Base-by-base conservation (phyloP, 495 filamentous ascomycete genomes). In the Parathielavia hyrcaniae region DNA sequence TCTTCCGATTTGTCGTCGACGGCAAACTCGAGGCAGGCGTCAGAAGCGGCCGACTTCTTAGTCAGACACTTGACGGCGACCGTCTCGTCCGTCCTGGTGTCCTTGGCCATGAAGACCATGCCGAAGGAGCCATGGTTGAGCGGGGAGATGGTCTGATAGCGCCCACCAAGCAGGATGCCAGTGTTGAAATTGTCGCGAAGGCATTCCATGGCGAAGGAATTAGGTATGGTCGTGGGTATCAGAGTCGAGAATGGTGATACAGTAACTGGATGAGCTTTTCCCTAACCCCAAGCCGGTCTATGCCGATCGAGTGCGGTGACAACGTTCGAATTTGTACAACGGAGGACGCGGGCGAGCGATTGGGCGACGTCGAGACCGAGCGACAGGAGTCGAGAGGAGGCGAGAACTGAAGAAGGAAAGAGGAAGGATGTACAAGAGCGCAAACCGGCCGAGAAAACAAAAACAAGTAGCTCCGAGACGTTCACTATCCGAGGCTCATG, bases 71-170 rank as follows among this genome's bases (percentile, higher is more conserved):
- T 98, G 79, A 98, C 85, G 51, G 93, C 93, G 57, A 98, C 93
- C 54, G 83, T 78, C 56, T 91, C 77, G 60, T 83, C 80, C 57
- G 86, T 95, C 61, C 74, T 63, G 57, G 77, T 79, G 73, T 98
- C 91, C 64, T 77, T 86, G 53, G 93, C 95, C 72, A 90, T 83
- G 73, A 95, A 96, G 62, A 98, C 93, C 87, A 95, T 91, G 61
- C 93, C 93, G 69, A 97, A 98, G 23, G 93, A 98, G 64, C 93
- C 93, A 80, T 97, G 89, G 68, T 98, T 97, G 75, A 98, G 88
- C 40, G 91, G 91, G 65, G 90, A 88, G 67, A 96, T 77, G 41
- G 90, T 92, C 71, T 86, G 81, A 71, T 93, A 98, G 57, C 95
- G 91, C 62, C 87, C 88, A 72, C 87, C 85, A 71, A 93, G 78